Base-by-base conservation (phyloP, 345 rosid species). In the Populus euphratica region DNA sequence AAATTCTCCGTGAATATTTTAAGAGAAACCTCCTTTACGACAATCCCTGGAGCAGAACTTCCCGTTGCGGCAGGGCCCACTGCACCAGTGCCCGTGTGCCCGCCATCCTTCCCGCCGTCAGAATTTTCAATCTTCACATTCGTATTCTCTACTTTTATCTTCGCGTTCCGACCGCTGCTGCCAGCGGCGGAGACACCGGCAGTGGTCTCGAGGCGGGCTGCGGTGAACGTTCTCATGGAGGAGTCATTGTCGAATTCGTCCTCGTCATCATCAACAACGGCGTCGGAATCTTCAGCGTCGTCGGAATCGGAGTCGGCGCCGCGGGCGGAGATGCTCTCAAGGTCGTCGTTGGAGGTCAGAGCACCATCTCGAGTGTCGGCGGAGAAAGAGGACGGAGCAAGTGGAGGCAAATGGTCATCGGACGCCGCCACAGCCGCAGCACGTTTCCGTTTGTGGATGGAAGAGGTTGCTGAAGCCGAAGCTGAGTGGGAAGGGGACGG, bases 401-500 rank as follows among this genome's bases (percentile, higher is more conserved):
- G 91, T 11, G 91, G 96, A 16, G 97, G 97, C 12, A 88, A 91
- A 75, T 89, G 98, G 59, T 91, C 95, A 8, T 89, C 94, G 33
- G 94, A 89, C 6, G 89, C 92, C 2, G 89, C 92, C 10, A 90
- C 85, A 54, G 88, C 86, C 0, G 88, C 88, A 0, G 96, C 94
- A 36, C 94, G 90, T 84, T 92, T 94, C 78, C 99, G 97, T 82
- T 96, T 92, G 87, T 89, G 98, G 85, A 91, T 86, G 47, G 98
- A 96, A 39, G 98, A 92, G 59, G 97, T 87, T 87, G 91, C 97
- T 72, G 97, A 94, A 47, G 93, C 99, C 69, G 98, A 93, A 56
- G 99, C 99, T 23, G 99, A 96, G 81, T 96, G 98, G 68, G 99
- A 96, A 8, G 98, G 98, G 31, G 98, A 94, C 9, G 91, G 94